A percentile compares a stretch with the other conserved stretches of the same genome.
Conservation (phyloP, 2,329 filamentous ascomycete genomes). For the Fusarium pseudonygamai region DNA sequence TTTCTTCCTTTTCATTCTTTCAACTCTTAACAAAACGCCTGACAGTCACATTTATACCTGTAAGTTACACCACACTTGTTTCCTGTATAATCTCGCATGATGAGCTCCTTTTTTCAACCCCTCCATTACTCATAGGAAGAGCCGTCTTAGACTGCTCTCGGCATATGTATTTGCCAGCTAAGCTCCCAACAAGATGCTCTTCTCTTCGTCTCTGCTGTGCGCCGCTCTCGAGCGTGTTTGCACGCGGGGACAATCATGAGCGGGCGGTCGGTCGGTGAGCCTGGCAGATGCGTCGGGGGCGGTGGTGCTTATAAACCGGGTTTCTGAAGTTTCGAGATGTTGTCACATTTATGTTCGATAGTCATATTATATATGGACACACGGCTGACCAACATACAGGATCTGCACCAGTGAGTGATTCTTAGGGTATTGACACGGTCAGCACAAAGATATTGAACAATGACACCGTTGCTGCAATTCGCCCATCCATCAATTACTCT, state of each 20-base stretch:
- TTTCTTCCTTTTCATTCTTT: slow-evolving; percentile 30
- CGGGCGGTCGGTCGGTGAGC: slow-evolving; percentile 36
- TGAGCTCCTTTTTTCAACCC: slow-evolving; percentile 54
- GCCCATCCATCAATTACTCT: slow-evolving; percentile 24
- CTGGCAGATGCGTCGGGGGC: slow-evolving; percentile 49
- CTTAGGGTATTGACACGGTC: not conserved
- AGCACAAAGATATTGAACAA: not conserved
- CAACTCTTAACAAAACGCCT: slow-evolving; percentile 4
- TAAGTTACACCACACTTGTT: slow-evolving; percentile 11
- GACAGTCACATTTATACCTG: not conserved
- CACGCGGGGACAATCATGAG: slow-evolving; percentile 43
- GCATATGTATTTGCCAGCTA: slow-evolving; percentile 35
- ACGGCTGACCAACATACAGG: slow-evolving; percentile 35
- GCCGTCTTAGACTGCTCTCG: slow-evolving; percentile 56
- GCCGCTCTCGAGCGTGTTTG: slow-evolving; percentile 47
- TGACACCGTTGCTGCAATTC: slow-evolving; percentile 8
- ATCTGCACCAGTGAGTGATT: not conserved
- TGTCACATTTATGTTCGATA: not conserved
- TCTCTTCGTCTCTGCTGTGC: slow-evolving; percentile 30
- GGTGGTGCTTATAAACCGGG: slow-evolving; percentile 58
- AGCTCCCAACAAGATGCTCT: slow-evolving; percentile 35
- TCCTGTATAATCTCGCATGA: slow-evolving; percentile 48
- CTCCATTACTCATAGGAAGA: slow-evolving; percentile 55
- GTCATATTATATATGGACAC: not conserved
- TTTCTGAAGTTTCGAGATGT: slow-evolving; percentile 54